These are phyloP conservation scores for Nicotiana knightiana DNA, from an alignment of 257 asterid genomes.

Conservation along the genomic window DNA sequence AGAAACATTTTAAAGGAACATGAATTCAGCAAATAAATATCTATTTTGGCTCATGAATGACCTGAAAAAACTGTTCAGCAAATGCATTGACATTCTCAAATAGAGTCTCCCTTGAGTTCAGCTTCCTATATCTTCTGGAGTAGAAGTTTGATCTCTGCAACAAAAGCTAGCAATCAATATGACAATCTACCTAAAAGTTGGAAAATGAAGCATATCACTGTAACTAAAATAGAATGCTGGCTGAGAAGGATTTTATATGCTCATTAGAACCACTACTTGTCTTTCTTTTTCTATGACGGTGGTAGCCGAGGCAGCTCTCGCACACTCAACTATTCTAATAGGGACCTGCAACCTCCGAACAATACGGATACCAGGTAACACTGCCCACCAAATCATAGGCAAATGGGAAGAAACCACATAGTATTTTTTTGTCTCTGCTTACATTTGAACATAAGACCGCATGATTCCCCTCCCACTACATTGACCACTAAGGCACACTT, in stretches of 20 bases:
- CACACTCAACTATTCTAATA: too few species aligned
- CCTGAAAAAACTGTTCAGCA: slow-evolving; percentile 78
- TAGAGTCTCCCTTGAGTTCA: slow-evolving; percentile 32
- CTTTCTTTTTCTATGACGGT: too few species aligned
- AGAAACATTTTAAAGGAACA: not conserved
- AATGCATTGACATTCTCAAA: slow-evolving; percentile 54
- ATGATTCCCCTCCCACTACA: too few species aligned
- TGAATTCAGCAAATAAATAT: not conserved
- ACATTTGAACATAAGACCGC: too few species aligned
- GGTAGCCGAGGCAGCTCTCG: too few species aligned
- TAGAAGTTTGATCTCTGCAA: slow-evolving; percentile 47
- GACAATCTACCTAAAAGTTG: not conserved
- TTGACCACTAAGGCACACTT: too few species aligned
- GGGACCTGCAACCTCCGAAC: too few species aligned
- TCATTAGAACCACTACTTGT: not conserved
- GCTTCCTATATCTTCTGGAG: slow-evolving; percentile 44
- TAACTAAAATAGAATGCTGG: not conserved
- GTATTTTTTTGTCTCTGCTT: too few species aligned
- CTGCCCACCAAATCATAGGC: too few species aligned
- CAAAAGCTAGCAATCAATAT: not conserved
- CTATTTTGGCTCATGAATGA: slow-evolving; percentile 14
- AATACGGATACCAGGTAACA: too few species aligned
- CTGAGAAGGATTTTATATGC: not conserved
- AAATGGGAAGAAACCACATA: too few species aligned
- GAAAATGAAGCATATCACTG: not conserved